Base-by-base conservation (phyloP, 2,329 filamentous ascomycete species). In the Aspergillus oerlinghausenensis region DNA sequence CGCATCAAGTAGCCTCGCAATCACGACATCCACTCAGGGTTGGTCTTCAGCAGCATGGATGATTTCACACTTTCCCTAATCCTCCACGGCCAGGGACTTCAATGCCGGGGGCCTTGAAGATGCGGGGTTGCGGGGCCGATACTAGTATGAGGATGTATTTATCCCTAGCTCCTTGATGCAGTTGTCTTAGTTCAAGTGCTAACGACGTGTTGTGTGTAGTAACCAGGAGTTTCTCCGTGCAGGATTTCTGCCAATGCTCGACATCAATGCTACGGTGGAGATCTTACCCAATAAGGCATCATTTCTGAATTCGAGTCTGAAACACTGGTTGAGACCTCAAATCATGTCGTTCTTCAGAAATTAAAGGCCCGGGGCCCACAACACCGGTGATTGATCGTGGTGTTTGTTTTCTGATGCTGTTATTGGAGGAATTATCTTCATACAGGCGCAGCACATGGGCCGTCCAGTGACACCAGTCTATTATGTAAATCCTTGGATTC, bases 31-130 rank as follows among this genome's bases (percentile, higher is more conserved):
- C 14, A 17, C 14, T 17, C 11, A n/a, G 32, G 32, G 32, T 38
- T 6, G 32, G 32, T 35, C 32, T 35, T 35, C 32, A 38, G 14
- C 14, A 17, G 14, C 32, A 38, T 38, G 32, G 32, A 38, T 38
- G 32, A 38, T 45, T 32, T 17, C 49, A 40, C 52, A 28, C 52
- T 21, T 52, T 55, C 35, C 56, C 56, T 50, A 47, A 50, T 55
- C 28, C 49, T 52, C 28, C 56, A 53, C 56, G 56, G 56, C 25
- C 35, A 28, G 35, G 9, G n/a, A 45, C n/a, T 19, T 19, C 40
- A 19, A 2, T 45, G 19, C 17, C 3, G 21, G 42, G 9, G 42
- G 6, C 42, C 19, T 10, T 45, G 8, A 45, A 43, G 19, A 50
- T 52, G 56, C 52, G 51, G 48, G 51, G 51, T 43, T 45, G 19